phyloP scores from a whole-genome alignment of 2,329 filamentous ascomycete species.

The Westerdykella aurantiaca region DNA sequence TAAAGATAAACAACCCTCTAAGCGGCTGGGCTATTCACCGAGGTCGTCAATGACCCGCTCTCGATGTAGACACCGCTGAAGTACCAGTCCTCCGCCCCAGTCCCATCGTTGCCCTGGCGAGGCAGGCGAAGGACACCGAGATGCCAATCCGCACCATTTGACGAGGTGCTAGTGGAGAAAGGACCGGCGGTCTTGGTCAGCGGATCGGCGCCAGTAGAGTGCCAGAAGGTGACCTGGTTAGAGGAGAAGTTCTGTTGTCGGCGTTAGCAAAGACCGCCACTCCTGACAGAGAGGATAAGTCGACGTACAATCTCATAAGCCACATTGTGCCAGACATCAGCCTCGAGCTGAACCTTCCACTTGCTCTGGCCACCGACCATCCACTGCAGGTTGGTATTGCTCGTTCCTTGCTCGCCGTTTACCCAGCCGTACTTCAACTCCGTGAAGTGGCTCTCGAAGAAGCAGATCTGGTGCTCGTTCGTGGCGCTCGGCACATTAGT shows the following conservation, averaged over 20 bases:
- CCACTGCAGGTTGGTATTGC: constrained; percentile 57
- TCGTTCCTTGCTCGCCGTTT: constrained; percentile 44
- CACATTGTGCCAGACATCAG: constrained; percentile 68
- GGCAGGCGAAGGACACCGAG: constrained; percentile 63
- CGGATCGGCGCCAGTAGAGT: constrained; percentile 57
- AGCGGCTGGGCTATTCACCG: constrained; percentile 21
- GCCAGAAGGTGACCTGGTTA: constrained; percentile 61
- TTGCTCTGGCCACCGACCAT: constrained; percentile 55
- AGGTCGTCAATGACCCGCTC: constrained; percentile 43
- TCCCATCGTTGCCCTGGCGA: constrained; percentile 49
- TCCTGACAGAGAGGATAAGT: not conserved
- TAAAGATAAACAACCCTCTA: not conserved
- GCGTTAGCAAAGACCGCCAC: constrained; percentile 6
- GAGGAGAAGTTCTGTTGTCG: constrained; percentile 51
- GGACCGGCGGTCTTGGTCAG: constrained; percentile 56
- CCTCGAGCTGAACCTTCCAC: constrained; percentile 57
- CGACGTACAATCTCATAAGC: constrained; percentile 59
- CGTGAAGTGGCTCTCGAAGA: constrained; percentile 67
- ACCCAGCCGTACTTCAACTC: constrained; percentile 67
- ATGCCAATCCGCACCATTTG: constrained; percentile 68
- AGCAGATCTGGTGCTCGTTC: constrained; percentile 62
- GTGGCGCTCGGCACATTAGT: constrained; percentile 56
- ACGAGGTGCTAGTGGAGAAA: constrained; percentile 55
- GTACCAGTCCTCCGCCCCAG: constrained; percentile 59
- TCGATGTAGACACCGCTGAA: constrained; percentile 69